Conservation (phyloP, 2,329 filamentous ascomycete species). For the Penicillium verrucosum region DNA sequence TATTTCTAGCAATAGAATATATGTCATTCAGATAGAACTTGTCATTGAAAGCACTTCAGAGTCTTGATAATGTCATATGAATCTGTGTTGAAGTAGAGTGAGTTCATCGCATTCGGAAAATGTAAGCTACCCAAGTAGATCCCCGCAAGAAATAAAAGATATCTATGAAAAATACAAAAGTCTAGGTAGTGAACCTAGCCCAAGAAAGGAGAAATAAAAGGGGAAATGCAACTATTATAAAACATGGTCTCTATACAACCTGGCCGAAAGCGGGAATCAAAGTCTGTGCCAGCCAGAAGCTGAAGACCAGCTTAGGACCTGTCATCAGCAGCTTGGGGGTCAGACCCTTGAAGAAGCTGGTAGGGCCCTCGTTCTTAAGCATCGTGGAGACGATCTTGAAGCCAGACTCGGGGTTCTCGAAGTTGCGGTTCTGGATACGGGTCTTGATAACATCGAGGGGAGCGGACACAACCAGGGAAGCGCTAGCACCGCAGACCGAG, state of each 20-base stretch:
- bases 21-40: background rate
- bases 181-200: background rate
- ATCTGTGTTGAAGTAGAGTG: conserved; percentile 1
- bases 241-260: conserved; percentile 48
- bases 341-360: conserved; percentile 95
- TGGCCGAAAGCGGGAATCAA: conserved; percentile 89
- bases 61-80: background rate
- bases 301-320: conserved; percentile 97
- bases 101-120: conserved; percentile 9
- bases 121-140: conserved; percentile 5
- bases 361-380: conserved; percentile 81
- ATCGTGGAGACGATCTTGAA: conserved; percentile 91
- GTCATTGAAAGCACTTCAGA: background rate
- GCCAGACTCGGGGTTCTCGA: conserved; percentile 93
- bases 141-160: conserved; percentile 10
- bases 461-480: conserved; percentile 93
- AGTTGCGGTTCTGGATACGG: conserved; percentile 96
- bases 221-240: conserved; percentile 21
- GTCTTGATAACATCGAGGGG: conserved; percentile 98
- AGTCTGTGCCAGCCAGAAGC: conserved; percentile 98
- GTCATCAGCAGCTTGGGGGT: conserved; percentile 99
- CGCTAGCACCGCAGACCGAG: conserved; percentile 89
- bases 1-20: conserved; percentile 4
- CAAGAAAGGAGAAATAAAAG: conserved; percentile 5
- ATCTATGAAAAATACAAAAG: conserved; percentile 15